Conservation (phyloP, 331 rosid genomes). For the Malus hybrid region DNA sequence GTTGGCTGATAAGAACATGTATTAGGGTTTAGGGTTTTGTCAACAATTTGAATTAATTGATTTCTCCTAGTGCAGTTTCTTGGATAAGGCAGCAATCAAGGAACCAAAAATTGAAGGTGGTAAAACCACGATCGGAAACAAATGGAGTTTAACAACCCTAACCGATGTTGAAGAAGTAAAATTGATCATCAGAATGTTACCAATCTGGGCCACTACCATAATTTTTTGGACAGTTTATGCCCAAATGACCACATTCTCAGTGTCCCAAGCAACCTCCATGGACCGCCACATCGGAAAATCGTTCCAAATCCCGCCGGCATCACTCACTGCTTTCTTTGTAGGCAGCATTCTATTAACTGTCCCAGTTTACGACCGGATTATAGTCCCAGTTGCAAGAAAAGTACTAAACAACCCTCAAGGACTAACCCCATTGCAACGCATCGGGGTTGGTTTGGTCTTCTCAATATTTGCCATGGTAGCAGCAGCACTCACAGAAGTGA, state of each 20-base stretch:
- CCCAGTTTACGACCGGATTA: constrained; percentile 62
- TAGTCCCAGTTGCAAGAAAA: constrained; percentile 39
- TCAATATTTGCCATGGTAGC: constrained; percentile 61
- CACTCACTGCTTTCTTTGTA: constrained; percentile 67
- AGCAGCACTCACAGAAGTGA: constrained; percentile 55
- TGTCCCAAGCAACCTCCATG: constrained; percentile 90
- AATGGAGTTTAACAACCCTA: constrained; percentile 62
- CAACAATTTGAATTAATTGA: not conserved
- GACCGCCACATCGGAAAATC: constrained; percentile 62
- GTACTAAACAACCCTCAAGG: constrained; percentile 63
- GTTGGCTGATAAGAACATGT: too few relatives aligned
- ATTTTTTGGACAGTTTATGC: constrained; percentile 84
- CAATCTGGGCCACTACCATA: constrained; percentile 85
- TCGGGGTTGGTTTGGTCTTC: constrained; percentile 65
- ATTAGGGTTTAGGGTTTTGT: too few relatives aligned
- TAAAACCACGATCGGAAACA: constrained; percentile 16
- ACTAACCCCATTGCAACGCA: constrained; percentile 66
- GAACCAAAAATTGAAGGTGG: constrained; percentile 11
- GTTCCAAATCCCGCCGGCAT: constrained; percentile 66
- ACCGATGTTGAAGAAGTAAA: constrained; percentile 90
- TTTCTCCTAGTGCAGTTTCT: constrained; percentile 39
- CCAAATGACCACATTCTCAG: constrained; percentile 90
- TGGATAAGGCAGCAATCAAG: constrained; percentile 80
- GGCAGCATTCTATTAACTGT: constrained; percentile 73
- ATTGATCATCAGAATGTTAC: constrained; percentile 64